Evolutionary conservation across 177 flowering plant genomes (phyloP).

Genomic region (Vitis hybrid): DNA sequence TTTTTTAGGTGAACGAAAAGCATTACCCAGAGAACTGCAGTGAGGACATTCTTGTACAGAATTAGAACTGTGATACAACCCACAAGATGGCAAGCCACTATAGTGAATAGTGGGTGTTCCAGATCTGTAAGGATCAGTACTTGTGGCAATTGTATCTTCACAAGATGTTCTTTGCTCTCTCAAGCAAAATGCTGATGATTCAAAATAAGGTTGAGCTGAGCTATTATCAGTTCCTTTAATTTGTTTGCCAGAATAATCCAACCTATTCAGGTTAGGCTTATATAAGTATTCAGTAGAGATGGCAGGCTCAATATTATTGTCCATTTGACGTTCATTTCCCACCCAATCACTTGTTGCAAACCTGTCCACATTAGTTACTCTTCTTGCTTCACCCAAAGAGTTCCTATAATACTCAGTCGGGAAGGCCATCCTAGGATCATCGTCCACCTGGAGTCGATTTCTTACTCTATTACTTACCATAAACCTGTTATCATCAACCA

Average conservation of each 20-base stretch:
- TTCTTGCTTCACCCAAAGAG: constrained; percentile 12
- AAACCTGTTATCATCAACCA: constrained; percentile 7
- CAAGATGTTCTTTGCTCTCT: not conserved
- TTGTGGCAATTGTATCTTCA: constrained; percentile 19
- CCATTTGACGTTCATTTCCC: constrained; percentile 11
- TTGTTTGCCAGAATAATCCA: constrained; percentile 5
- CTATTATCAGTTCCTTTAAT: constrained; percentile 8
- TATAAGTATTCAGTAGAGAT: constrained; percentile 1
- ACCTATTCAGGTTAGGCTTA: constrained; percentile 9
- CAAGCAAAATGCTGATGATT: too few relatives aligned
- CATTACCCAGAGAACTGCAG: too few relatives aligned
- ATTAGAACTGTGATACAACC: not conserved
- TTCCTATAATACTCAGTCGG: not conserved
- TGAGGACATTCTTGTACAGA: not conserved
- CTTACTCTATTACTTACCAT: not conserved
- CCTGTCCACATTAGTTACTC: constrained; percentile 16
- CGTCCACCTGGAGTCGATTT: not conserved
- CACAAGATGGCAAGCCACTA: not conserved
- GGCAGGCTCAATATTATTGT: constrained; percentile 3
- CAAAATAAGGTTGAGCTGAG: too few relatives aligned
- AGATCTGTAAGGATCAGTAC: constrained; percentile 9
- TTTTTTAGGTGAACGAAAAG: not conserved
- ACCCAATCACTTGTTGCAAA: constrained; percentile 10
- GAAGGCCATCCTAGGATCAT: not conserved
- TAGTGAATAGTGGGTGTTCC: constrained; percentile 7